Percentiles rank a stretch among this genome's conserved stretches.
Conservation (phyloP, 1,139 yeast species). For the Suhomyces wounanorum region DNA sequence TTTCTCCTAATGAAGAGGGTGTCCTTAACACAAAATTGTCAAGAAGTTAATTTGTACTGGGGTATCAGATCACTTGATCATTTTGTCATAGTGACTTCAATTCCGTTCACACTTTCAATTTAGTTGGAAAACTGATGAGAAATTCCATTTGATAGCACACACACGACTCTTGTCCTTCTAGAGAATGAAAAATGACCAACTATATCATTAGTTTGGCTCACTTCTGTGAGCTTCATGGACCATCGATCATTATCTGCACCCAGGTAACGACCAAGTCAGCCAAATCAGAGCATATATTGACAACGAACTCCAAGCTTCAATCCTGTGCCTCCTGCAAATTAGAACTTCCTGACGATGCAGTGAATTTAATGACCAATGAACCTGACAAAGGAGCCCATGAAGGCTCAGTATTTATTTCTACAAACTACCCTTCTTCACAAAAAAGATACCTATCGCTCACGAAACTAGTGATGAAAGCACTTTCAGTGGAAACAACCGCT, state of each 20-base stretch:
- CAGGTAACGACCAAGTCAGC: slow-evolving; percentile 43
- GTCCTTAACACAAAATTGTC: neutral
- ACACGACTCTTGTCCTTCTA: neutral
- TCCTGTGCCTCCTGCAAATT: slow-evolving; percentile 63
- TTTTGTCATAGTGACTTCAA: neutral
- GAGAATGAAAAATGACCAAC: slow-evolving; percentile 16
- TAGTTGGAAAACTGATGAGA: too few relatives aligned
- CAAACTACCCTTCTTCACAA: slow-evolving; percentile 67
- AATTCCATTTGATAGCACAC: neutral
- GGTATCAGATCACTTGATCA: neutral
- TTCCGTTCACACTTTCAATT: too few relatives aligned
- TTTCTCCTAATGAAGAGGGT: neutral
- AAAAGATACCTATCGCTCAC: slow-evolving; percentile 54
- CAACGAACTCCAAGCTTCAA: slow-evolving; percentile 39
- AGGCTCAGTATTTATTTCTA: slow-evolving; percentile 33
- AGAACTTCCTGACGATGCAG: slow-evolving; percentile 42
- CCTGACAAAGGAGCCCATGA: neutral
- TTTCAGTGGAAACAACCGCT: slow-evolving; percentile 72
- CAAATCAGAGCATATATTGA: slow-evolving; percentile 27
- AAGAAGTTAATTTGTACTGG: too few relatives aligned
- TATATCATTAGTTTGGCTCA: slow-evolving; percentile 65
- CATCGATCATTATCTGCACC: slow-evolving; percentile 73
- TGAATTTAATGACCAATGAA: slow-evolving; percentile 25
- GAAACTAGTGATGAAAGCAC: slow-evolving; percentile 61
- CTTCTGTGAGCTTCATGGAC: slow-evolving; percentile 88